A percentile compares a stretch with the other conserved stretches of the same genome.
These are phyloP conservation scores for Calonectria hongkongensis DNA, from an alignment of 2,329 filamentous ascomycete species.

Conservation along the genomic window DNA sequence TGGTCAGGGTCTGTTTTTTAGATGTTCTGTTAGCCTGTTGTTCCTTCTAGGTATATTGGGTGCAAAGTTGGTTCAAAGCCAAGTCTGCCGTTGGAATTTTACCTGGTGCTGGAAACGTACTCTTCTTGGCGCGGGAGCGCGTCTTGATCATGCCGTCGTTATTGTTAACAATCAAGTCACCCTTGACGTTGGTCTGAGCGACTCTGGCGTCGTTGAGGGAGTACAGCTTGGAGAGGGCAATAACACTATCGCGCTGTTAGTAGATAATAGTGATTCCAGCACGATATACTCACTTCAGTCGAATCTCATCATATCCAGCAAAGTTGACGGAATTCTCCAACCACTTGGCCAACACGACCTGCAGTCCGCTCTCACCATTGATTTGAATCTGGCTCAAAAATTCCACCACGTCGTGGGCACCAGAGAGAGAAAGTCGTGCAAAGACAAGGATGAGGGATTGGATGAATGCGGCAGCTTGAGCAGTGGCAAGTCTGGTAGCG, in stretches of 20 bases:
- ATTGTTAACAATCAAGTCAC: slow-evolving; percentile 88
- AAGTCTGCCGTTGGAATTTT: slow-evolving; percentile 45
- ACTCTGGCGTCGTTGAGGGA: slow-evolving; percentile 89
- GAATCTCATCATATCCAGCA: slow-evolving; percentile 97
- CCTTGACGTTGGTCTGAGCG: slow-evolving; percentile 88
- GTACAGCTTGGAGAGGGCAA: slow-evolving; percentile 94
- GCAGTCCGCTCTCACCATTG: slow-evolving; percentile 85
- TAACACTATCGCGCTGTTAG: slow-evolving; percentile 77
- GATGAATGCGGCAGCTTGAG: slow-evolving; percentile 91
- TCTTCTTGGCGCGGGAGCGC: slow-evolving; percentile 89
- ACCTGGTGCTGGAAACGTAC: slow-evolving; percentile 66
- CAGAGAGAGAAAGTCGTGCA: slow-evolving; percentile 89
- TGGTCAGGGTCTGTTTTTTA: slow-evolving; percentile 83
- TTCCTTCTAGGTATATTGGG: slow-evolving; percentile 43
- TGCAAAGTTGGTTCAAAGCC: slow-evolving; percentile 47
- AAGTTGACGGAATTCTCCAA: slow-evolving; percentile 97
- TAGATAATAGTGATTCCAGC: background rate
- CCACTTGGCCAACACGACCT: slow-evolving; percentile 95
- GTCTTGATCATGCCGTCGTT: slow-evolving; percentile 91
- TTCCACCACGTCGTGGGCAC: slow-evolving; percentile 91
- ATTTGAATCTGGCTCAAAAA: slow-evolving; percentile 92
- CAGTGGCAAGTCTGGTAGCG: slow-evolving; percentile 87
- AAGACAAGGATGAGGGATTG: slow-evolving; percentile 97
- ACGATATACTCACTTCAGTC: slow-evolving; percentile 85
- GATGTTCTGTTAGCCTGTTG: slow-evolving; percentile 54